phyloP scores from a whole-genome alignment of 306 rosid species.

The Gastrolobium bilobum region DNA sequence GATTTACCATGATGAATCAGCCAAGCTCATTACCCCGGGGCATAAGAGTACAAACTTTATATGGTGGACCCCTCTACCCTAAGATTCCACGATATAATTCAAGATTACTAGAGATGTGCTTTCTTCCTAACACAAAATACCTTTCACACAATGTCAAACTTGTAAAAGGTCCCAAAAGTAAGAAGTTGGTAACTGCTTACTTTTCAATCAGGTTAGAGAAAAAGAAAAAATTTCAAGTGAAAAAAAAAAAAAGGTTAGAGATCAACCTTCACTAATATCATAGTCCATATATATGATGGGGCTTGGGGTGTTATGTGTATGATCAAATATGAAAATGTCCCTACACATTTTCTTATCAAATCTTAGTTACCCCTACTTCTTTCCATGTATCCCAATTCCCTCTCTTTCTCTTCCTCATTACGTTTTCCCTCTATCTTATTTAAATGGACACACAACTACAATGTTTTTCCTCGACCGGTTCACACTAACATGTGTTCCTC shows the following conservation, averaged over 20 bases:
- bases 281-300: constrained; percentile 14
- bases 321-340: constrained; percentile 56
- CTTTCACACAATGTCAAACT: constrained; percentile 57
- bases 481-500: constrained; percentile 22
- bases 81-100: constrained; percentile 22
- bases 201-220: constrained; percentile 46
- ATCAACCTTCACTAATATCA: constrained; percentile 28
- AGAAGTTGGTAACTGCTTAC: constrained; percentile 62
- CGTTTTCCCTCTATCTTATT: constrained; percentile 33
- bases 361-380: constrained; percentile 64
- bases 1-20: constrained; percentile 15
- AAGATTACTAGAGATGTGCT: constrained; percentile 22
- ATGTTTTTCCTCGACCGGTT: constrained; percentile 48
- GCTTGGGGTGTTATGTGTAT: constrained; percentile 56
- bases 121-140: constrained; percentile 48
- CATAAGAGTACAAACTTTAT: not conserved
- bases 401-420: constrained; percentile 29
- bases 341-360: constrained; percentile 50
- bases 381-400: constrained; percentile 52
- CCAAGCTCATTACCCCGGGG: not conserved
- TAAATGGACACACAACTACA: constrained; percentile 45
- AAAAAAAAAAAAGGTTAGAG: not conserved
- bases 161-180: constrained; percentile 54
- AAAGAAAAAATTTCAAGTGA: not conserved
- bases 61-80: constrained; percentile 4